Evolutionary conservation across 768 basidiomycete genomes (phyloP).

Genomic region (Piloderma croceum): DNA sequence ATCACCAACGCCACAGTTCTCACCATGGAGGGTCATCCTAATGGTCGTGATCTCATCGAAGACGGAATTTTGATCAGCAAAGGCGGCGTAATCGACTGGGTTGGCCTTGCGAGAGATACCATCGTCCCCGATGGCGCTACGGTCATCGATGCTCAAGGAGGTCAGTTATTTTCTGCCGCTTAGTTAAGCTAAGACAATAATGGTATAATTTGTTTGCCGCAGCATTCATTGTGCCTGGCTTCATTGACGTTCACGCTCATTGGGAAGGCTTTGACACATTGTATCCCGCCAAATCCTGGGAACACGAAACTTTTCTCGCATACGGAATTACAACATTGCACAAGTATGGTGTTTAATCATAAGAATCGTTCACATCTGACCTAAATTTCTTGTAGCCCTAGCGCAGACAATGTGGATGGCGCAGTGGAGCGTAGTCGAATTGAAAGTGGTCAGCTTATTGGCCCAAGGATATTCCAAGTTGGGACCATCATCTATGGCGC

Average conservation of each 20-base stretch:
- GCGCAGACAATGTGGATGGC: constrained; percentile 53
- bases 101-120: constrained; percentile 28
- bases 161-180: constrained; percentile 29
- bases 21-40: constrained; percentile 57
- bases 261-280: constrained; percentile 51
- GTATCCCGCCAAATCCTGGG: constrained; percentile 67
- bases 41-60: constrained; percentile 42
- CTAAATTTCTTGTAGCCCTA: constrained; percentile 41
- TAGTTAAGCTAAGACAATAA: not conserved
- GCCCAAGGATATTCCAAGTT: constrained; percentile 68
- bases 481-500: constrained; percentile 51
- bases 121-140: constrained; percentile 34
- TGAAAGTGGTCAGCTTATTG: constrained; percentile 63
- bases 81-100: constrained; percentile 53
- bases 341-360: constrained; percentile 45
- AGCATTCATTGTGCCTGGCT: constrained; percentile 68
- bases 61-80: constrained; percentile 49
- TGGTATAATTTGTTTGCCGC: constrained; percentile 4
- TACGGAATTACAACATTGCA: constrained; percentile 74
- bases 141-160: constrained; percentile 55
- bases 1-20: constrained; percentile 65
- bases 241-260: constrained; percentile 74
- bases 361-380: not conserved
- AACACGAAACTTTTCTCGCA: constrained; percentile 67
- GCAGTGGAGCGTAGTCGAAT: constrained; percentile 63